phyloP scores from a whole-genome alignment of 1,139 yeast genomes.

The Zygosaccharomyces sapae region DNA sequence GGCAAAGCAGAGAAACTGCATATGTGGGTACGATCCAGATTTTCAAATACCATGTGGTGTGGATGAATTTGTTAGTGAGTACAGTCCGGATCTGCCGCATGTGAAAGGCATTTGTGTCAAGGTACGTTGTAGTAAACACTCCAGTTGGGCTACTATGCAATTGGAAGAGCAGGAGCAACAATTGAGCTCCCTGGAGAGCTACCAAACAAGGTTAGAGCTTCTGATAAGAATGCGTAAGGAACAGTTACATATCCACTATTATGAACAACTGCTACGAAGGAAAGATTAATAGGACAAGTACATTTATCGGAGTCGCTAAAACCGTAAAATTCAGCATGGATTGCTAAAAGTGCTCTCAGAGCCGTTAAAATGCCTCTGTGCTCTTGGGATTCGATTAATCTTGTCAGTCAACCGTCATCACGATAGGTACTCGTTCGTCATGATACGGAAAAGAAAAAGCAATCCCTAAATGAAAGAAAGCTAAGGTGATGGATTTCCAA shows the following conservation, averaged over 20 bases:
- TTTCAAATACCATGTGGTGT: slow-evolving; percentile 18
- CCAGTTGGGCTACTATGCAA: slow-evolving; percentile 31
- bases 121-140: slow-evolving; percentile 29
- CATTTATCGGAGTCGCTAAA: background rate
- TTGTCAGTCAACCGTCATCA: background rate
- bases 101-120: slow-evolving; percentile 28
- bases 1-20: slow-evolving; percentile 17
- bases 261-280: slow-evolving; percentile 20
- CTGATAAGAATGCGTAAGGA: slow-evolving; percentile 27
- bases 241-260: slow-evolving; percentile 30
- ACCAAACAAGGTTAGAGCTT: slow-evolving; percentile 24
- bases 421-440: background rate
- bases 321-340: background rate
- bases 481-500: too few species aligned
- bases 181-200: slow-evolving; percentile 24
- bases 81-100: slow-evolving; percentile 11
- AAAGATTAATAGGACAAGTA: slow-evolving; percentile 1
- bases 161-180: slow-evolving; percentile 25
- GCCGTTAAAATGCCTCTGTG: background rate
- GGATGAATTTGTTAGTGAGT: slow-evolving; percentile 21
- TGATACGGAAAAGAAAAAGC: background rate
- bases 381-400: background rate
- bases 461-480: background rate
- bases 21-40: slow-evolving; percentile 30
- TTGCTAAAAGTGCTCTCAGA: background rate